Evolutionary conservation across 2,329 filamentous ascomycete species (phyloP).

Genomic region (Aciculosporium take): DNA sequence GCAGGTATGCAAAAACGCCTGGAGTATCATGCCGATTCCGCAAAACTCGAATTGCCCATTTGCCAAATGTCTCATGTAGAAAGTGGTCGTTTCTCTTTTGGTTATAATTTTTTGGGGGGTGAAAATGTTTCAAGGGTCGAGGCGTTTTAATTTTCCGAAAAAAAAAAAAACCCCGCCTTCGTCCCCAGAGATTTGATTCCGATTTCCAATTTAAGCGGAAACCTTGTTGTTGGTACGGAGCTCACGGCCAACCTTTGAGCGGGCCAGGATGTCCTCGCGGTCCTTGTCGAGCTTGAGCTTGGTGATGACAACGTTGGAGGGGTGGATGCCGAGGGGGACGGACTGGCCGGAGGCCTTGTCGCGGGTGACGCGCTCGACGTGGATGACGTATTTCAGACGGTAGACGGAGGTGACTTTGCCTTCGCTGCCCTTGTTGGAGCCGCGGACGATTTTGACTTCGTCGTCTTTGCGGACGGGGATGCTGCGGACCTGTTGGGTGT

Average conservation of each 20-base stretch:
- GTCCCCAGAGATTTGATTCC: neutral
- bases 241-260: constrained; percentile 70
- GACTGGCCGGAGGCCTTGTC: constrained; percentile 97
- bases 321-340: constrained; percentile 86
- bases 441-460: constrained; percentile 85
- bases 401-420: constrained; percentile 97
- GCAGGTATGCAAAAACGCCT: constrained; percentile 20
- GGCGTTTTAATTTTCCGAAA: constrained; percentile 1
- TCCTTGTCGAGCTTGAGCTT: constrained; percentile 98
- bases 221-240: constrained; percentile 57
- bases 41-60: constrained; percentile 10
- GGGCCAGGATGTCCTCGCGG: constrained; percentile 75
- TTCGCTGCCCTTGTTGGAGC: constrained; percentile 92
- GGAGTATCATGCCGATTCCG: constrained; percentile 17
- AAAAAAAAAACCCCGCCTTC: neutral
- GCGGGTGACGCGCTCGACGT: constrained; percentile 90
- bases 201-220: constrained; percentile 31
- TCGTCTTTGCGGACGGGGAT: constrained; percentile 97
- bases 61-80: constrained; percentile 8
- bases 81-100: constrained; percentile 9
- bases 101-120: constrained; percentile 11
- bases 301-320: constrained; percentile 95
- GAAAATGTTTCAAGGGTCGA: no score
- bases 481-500: constrained; percentile 73
- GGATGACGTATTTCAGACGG: constrained; percentile 94